Conservation (phyloP, 208 protist species). For the Trypanosomatidae sp. region DNA sequence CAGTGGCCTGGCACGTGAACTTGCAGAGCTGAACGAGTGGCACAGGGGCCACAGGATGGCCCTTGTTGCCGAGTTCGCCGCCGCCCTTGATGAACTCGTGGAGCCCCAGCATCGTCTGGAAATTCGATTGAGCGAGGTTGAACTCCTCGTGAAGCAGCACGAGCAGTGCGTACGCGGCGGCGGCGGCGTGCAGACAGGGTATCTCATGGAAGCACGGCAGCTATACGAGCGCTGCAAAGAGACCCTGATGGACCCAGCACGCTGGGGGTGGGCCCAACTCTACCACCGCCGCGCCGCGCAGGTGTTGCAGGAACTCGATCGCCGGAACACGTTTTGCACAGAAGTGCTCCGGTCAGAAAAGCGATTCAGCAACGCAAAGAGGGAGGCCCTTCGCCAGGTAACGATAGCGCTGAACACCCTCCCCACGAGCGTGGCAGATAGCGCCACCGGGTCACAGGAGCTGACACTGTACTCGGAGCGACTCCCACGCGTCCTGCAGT, state of each 20-base stretch:
- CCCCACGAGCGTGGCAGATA: neutral
- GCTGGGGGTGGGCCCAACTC: conserved; percentile 1
- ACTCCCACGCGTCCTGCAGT: neutral
- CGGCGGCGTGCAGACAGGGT: neutral
- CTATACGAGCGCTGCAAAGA: conserved; percentile 4
- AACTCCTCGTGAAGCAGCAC: conserved; percentile 1
- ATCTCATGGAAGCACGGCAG: neutral
- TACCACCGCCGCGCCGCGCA: conserved; percentile 5
- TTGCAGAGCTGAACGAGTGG: conserved; percentile 7
- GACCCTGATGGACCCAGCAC: neutral
- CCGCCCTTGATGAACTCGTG: conserved; percentile 8
- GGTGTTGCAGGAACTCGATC: conserved; percentile 2
- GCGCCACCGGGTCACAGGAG: conserved; percentile 1
- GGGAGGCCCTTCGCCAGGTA: neutral
- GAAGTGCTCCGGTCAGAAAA: conserved; percentile 1
- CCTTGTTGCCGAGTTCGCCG: conserved; percentile 6
- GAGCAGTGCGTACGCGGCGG: neutral
- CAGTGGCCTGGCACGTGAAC: neutral
- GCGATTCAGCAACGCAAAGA: neutral
- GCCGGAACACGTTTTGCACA: neutral
- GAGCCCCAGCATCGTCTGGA: conserved; percentile 6
- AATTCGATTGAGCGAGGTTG: neutral
- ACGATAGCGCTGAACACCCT: neutral
- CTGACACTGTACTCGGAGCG: conserved; percentile 6
- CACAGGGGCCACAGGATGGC: conserved; percentile 1